phyloP scores from a whole-genome alignment of 1,284 basidiomycete species.

The Apiotrichum siamense region DNA sequence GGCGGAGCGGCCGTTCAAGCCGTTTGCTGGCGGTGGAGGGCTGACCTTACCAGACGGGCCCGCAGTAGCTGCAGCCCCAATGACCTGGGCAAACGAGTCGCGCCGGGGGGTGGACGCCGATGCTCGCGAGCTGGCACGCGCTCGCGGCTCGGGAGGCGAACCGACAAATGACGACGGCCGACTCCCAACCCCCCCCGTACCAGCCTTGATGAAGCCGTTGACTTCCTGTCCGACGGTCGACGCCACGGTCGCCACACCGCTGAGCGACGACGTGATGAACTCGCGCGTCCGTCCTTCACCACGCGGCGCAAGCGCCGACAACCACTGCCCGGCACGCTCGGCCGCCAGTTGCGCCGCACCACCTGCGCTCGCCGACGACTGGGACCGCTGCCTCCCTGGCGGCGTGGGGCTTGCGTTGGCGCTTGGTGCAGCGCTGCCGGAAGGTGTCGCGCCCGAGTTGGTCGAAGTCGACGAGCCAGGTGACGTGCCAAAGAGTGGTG shows the following conservation, averaged over 20 bases:
- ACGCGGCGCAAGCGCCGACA: constrained; percentile 39
- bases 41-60: too few relatives aligned
- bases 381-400: constrained; percentile 2
- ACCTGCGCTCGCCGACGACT: constrained; percentile 4
- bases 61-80: too few relatives aligned
- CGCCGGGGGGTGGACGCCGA: too few relatives aligned
- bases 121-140: not conserved
- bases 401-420: not conserved
- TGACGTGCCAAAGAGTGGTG: not conserved
- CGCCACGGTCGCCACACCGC: constrained; percentile 39
- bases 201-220: constrained; percentile 12
- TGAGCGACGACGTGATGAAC: constrained; percentile 34
- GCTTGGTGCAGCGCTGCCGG: not conserved
- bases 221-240: constrained; percentile 21
- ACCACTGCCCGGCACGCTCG: constrained; percentile 38
- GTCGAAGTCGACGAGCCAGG: not conserved
- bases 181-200: not conserved
- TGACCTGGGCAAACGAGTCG: constrained; percentile 2
- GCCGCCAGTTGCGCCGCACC: constrained; percentile 11
- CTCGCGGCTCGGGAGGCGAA: constrained; percentile 1
- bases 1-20: not conserved
- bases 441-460: not conserved
- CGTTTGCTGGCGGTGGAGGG: too few relatives aligned
- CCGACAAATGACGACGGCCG: not conserved
- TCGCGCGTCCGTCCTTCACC: constrained; percentile 40